Conservation (phyloP, 352 stramenopile genomes). For the Pythium brassicae region DNA sequence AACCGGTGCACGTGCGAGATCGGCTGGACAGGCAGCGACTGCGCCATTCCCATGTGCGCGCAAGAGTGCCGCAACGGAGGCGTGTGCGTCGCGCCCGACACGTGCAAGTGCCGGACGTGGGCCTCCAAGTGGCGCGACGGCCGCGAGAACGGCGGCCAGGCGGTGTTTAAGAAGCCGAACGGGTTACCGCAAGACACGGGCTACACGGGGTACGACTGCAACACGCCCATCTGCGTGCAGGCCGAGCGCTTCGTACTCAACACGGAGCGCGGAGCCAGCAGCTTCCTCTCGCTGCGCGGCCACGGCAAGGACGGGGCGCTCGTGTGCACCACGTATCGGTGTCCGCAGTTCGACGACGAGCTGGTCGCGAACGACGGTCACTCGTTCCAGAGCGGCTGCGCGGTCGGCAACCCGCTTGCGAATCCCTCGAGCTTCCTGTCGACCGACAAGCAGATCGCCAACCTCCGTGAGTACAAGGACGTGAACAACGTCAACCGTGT, state of each 20-base stretch:
- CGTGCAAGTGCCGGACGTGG: slow-evolving; percentile 88
- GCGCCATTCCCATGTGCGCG: slow-evolving; percentile 86
- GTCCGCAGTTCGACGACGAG: slow-evolving; percentile 81
- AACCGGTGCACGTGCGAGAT: slow-evolving; percentile 88
- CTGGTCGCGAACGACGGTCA: slow-evolving; percentile 90
- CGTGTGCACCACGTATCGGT: slow-evolving; percentile 57
- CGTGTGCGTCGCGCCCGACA: slow-evolving; percentile 72
- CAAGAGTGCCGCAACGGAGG: slow-evolving; percentile 90
- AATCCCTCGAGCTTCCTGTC: slow-evolving; percentile 44
- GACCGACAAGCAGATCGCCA: slow-evolving; percentile 30
- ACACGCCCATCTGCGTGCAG: slow-evolving; percentile 94
- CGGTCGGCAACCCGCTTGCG: slow-evolving; percentile 46
- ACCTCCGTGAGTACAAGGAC: slow-evolving; percentile 55
- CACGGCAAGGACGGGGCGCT: slow-evolving; percentile 42
- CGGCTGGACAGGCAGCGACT: slow-evolving; percentile 89
- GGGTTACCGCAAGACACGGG: slow-evolving; percentile 91
- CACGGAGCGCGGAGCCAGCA: slow-evolving; percentile 25
- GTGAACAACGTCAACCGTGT: slow-evolving; percentile 47
- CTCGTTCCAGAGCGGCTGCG: slow-evolving; percentile 94
- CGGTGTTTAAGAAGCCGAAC: slow-evolving; percentile 90
- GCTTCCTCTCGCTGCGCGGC: slow-evolving; percentile 53
- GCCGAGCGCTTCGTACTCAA: slow-evolving; percentile 91
- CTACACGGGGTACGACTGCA: slow-evolving; percentile 96
- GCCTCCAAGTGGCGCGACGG: slow-evolving; percentile 88
- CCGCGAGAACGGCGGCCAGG: slow-evolving; percentile 81